Evolutionary conservation across 257 asterid genomes (phyloP), one percentile per base, ranked within the genome.

Genomic region (Capsicum pubescens): DNA sequence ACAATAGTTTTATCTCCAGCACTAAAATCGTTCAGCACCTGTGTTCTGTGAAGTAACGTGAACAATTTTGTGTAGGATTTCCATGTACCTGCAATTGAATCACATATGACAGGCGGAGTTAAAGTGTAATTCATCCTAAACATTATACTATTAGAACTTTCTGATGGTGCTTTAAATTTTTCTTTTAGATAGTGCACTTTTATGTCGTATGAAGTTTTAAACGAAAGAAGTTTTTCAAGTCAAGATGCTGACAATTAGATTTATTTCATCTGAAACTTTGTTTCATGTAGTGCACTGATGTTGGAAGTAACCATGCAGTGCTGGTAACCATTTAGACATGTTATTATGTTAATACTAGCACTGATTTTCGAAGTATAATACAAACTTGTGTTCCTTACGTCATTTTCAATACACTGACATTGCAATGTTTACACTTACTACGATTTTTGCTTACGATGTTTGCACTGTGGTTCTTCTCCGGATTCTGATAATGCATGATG

Each of bases 1-100:
- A 54, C 15, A 54, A 8, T 54, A 11, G 15, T 35, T 67, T 66
- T 2, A 54, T 76, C 26, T 6, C 32, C 26, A 54, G 26, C 63
- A 52, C 81, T 77, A 54, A 54, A 52, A 26, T 76, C 64, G 26
- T 54, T 52, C 81, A 14, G 26, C 48, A 52, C 26, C 15, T 14
- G 26, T 32, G 3, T 64, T 32, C 17, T 64, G 71, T 13, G 80
- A 74, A 74, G 19, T 19, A 74, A 74, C 19, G 63, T 74, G 14
- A 26, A 54, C 81, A 76, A 12, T 76, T 76, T 76, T 13, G 64
- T 54, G 64, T 12, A 74, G 81, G 81, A 11, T 21, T 21, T 50
- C 55, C 15, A 69, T 42, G 55, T 39, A 68, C 55, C 55, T 69
- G 32, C 78, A 69, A 69, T 17, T 69, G 7, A 69, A 9, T 16